Base-by-base conservation (phyloP, 306 rosid genomes). In the Cucumis cinereus region DNA sequence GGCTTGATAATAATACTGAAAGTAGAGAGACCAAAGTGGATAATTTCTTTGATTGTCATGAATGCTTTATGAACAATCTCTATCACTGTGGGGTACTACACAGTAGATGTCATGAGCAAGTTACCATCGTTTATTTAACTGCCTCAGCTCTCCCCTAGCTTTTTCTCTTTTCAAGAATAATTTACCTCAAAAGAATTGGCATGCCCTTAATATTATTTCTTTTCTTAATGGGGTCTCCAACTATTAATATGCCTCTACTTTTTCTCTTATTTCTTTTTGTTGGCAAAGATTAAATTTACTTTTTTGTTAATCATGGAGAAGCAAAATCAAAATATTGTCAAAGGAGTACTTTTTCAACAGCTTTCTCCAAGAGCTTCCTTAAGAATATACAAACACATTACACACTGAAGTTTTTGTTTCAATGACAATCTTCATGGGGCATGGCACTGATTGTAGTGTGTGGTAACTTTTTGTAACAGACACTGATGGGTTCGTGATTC, bases 401-500 rank as follows among this genome's bases (percentile, higher is more conserved):
- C 24, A 30, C 36, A 33, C 23, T 23, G 10, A 62, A 30, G 70
- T 5, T 43, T 12, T 22, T 43, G 35, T 68, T 41, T 33, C 36
- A 68, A 28, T 13, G 13, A 41, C 22, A 23, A 5, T 35, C 53
- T 67, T 41, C 54, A 40, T 38, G 54, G 23, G 41, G 73, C 28
- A 40, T 67, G 73, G 60, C 26, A 28, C 64, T 60, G 66, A 57
- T 61, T 53, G 55, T 22, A 20, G 23, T 41, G 41, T 26, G 23
- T 76, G 73, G 54, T 61, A 3, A 40, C 20, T 55, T 49, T 82
- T 70, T 79, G 73, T 52, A 74, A 80, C 59, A 95, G 99, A 95
- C 88, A 92, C 88, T 8, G 98, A 95, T 81, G 97, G 98, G 76
- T 95, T 88, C 53, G 98, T 95, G 83, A 92, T 95, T 87, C 98